Percentiles rank a stretch among this genome's conserved stretches.
These are phyloP conservation scores for Saccharomyces hybrid DNA, from an alignment of 1,139 yeast genomes.

Conservation along the genomic window DNA sequence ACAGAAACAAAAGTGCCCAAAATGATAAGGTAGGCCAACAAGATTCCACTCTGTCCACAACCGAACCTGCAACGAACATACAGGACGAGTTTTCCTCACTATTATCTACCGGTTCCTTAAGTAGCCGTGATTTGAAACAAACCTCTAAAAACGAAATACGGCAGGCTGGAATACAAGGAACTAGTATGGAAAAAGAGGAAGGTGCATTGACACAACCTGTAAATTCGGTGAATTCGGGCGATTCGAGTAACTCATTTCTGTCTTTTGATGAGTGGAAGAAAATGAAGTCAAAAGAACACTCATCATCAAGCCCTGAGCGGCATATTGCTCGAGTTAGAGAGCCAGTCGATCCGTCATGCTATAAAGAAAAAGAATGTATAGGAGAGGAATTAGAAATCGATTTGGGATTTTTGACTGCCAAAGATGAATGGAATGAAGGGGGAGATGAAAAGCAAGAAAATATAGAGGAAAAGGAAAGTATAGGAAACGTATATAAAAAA, in stretches of 20 bases:
- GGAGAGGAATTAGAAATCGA: constrained; percentile 48
- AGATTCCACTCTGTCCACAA: background rate
- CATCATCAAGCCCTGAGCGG: constrained; percentile 24
- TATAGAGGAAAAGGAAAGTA: constrained; percentile 34
- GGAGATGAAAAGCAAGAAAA: constrained; percentile 1
- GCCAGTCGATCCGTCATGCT: constrained; percentile 12
- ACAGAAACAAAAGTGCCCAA: background rate
- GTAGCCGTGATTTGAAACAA: background rate
- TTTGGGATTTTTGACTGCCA: constrained; percentile 36
- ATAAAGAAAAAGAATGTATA: constrained; percentile 30
- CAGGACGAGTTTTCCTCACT: background rate
- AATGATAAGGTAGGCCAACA: background rate
- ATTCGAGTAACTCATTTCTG: constrained; percentile 40
- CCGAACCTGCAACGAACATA: background rate
- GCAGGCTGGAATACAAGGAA: background rate
- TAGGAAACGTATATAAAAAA: constrained; percentile 61
- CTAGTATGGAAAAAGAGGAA: background rate
- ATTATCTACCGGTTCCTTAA: background rate
- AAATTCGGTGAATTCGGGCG: background rate
- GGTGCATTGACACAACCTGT: background rate
- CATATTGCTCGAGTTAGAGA: constrained; percentile 11
- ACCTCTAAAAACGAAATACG: background rate
- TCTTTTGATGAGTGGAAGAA: constrained; percentile 87
- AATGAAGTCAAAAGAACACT: constrained; percentile 36
- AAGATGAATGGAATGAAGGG: background rate